These are phyloP conservation scores for Mucor irregularis DNA, from an alignment of 371 early-diverging fungal species.

Conservation along the genomic window DNA sequence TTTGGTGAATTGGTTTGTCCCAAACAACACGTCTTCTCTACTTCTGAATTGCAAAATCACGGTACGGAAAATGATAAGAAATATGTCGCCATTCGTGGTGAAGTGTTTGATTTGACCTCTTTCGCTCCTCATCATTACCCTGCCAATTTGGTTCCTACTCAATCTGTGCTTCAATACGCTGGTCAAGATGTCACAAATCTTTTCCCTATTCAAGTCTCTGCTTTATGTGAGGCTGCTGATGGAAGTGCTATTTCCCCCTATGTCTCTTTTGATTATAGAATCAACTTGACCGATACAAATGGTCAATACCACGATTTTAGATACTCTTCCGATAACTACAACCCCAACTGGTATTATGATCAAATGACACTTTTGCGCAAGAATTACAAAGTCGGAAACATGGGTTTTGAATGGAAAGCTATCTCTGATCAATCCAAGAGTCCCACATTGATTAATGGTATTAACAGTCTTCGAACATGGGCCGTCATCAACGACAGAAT, in stretches of 20 bases:
- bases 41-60: constrained; percentile 55
- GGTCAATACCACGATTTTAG: constrained; percentile 49
- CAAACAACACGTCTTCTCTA: constrained; percentile 68
- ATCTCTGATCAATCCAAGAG: constrained; percentile 34
- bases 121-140: constrained; percentile 65
- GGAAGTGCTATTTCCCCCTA: constrained; percentile 19
- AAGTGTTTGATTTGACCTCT: constrained; percentile 67
- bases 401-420: constrained; percentile 40
- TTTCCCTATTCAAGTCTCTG: constrained; percentile 79
- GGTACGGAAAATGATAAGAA: constrained; percentile 35
- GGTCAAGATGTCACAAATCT: constrained; percentile 66
- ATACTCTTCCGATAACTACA: constrained; percentile 36
- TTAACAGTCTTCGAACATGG: constrained; percentile 47
- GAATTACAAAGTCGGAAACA: constrained; percentile 42
- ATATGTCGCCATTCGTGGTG: constrained; percentile 71
- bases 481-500: constrained; percentile 58
- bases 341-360: constrained; percentile 51
- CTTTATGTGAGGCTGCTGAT: constrained; percentile 37
- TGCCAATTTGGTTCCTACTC: constrained; percentile 47
- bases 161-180: constrained; percentile 59
- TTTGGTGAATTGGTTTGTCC: constrained; percentile 90
- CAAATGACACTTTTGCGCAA: constrained; percentile 42
- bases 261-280: constrained; percentile 40
- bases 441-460: constrained; percentile 28
- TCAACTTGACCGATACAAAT: constrained; percentile 44